Base-by-base conservation (phyloP, 805 yeast species). In the Cyberlindnera lachancei region DNA sequence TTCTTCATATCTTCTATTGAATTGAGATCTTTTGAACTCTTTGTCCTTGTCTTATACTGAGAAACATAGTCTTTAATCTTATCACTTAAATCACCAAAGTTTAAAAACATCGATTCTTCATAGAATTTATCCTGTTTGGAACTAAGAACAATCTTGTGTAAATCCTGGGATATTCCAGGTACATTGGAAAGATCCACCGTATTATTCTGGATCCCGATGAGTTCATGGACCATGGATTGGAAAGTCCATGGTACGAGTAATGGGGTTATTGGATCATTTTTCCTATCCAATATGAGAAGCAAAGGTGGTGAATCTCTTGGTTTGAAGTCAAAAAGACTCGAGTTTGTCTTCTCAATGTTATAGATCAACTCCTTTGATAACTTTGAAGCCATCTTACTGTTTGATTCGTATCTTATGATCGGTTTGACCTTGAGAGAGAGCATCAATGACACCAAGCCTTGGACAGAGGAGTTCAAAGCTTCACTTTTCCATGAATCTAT, bases 161-260 rank as follows among this genome's bases (percentile, higher is more conserved):
- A 58, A 25, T 78, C 83, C n/a, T 70, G 57, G 28, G 75, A 56
- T 37, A 75, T 59, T 42, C 70, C 75, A 2, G 80, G 71, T 2
- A 73, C 67, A 1, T 56, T 48, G 0, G 78, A 63, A 22, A 88
- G 55, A 44, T 75, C 80, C 4, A 86, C 94, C 3, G 88, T 71
- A 46, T 92, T 90, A 50, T 86, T 80, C 21, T 66, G 61, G 37
- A 92, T 83, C 3, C 90, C 95, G 19, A 92, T 63, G 15, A 87
- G 68, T 53, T 94, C 97, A 54, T 90, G 95, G 13, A 92, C 85
- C 97, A 92, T 90, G 3, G 96, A 83, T 53, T 90, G 97, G 58
- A 86, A 92, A 2, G 98, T 88, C 99, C 99, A 92, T 3, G 97
- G 98, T 24, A 80, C 74, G 30, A 92, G 60, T 19, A 92, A 66